Evolutionary conservation across 2,329 filamentous ascomycete species (phyloP).

Genomic region (Pseudocercospora pini-densiflorae): DNA sequence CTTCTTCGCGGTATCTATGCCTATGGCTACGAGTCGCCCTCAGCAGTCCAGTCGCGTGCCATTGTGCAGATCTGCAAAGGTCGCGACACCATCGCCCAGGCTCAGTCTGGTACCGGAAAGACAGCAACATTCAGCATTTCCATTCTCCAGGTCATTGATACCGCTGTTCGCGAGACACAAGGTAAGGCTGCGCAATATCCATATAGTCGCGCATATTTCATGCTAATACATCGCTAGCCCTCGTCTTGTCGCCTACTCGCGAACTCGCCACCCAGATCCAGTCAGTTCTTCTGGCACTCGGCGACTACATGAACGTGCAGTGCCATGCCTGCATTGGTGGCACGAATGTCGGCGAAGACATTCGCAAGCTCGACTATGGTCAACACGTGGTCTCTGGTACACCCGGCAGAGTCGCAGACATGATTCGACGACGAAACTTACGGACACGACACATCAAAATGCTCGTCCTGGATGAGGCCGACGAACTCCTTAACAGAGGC

Average conservation of each 20-base stretch:
- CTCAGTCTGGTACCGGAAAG: slow-evolving; percentile 99
- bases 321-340: slow-evolving; percentile 99
- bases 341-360: slow-evolving; percentile 97
- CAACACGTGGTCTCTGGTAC: slow-evolving; percentile 98
- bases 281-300: slow-evolving; percentile 98
- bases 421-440: slow-evolving; percentile 75
- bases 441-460: slow-evolving; percentile 78
- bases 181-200: slow-evolving; percentile 62
- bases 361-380: slow-evolving; percentile 94
- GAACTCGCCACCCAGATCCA: slow-evolving; percentile 98
- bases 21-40: slow-evolving; percentile 98
- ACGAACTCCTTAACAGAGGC: slow-evolving; percentile 84
- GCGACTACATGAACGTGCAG: slow-evolving; percentile 99
- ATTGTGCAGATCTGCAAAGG: slow-evolving; percentile 99
- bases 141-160: slow-evolving; percentile 97
- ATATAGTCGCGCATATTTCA: neutral
- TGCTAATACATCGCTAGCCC: slow-evolving; percentile 55
- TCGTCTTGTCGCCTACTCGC: slow-evolving; percentile 93
- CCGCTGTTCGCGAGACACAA: slow-evolving; percentile 93
- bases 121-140: slow-evolving; percentile 99
- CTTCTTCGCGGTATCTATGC: slow-evolving; percentile 96
- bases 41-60: slow-evolving; percentile 94
- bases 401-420: slow-evolving; percentile 90
- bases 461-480: slow-evolving; percentile 76
- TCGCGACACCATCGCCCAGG: slow-evolving; percentile 97